A percentile compares a stretch with the other conserved stretches of the same genome.
These are phyloP conservation scores for Calonectria crousiana DNA, from an alignment of 2,329 filamentous ascomycete species.

Conservation along the genomic window DNA sequence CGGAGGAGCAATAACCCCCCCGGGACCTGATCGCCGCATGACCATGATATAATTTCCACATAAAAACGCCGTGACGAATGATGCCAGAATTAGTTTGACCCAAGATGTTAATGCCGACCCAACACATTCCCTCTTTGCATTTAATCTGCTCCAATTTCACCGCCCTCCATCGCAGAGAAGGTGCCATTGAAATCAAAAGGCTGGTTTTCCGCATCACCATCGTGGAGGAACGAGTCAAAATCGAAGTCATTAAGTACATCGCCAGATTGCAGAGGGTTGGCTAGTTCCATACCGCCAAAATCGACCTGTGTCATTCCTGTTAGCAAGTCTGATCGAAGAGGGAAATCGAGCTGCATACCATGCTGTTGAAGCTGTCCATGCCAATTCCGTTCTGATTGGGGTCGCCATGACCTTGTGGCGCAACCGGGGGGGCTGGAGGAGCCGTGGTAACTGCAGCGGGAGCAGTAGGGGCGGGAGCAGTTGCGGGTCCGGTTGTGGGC, in stretches of 20 bases:
- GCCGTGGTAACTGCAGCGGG: constrained; percentile 46
- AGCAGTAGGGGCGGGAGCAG: constrained; percentile 45
- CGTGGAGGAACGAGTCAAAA: constrained; percentile 75
- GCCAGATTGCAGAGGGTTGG: constrained; percentile 64
- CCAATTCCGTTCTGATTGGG: constrained; percentile 57
- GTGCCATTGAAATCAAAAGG: constrained; percentile 67
- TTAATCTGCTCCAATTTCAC: constrained; percentile 71
- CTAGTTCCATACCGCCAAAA: constrained; percentile 65
- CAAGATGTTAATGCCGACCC: constrained; percentile 46
- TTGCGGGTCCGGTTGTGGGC: constrained; percentile 42
- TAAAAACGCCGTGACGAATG: constrained; percentile 54
- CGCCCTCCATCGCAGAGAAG: constrained; percentile 66
- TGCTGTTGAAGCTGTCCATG: constrained; percentile 58
- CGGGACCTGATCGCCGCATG: constrained; percentile 53
- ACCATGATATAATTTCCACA: constrained; percentile 55
- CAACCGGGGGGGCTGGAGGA: constrained; percentile 57
- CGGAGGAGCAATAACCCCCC: constrained; percentile 44
- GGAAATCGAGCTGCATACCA: constrained; percentile 54
- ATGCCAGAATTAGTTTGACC: constrained; percentile 55
- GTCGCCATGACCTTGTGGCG: constrained; percentile 61
- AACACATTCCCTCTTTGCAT: constrained; percentile 32
- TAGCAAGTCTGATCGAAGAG: constrained; percentile 30
- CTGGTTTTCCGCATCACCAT: constrained; percentile 60
- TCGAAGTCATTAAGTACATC: constrained; percentile 77
- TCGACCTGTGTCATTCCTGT: constrained; percentile 50